Evolutionary conservation across 2,329 filamentous ascomycete species (phyloP), one percentile per base, ranked within the genome.

Genomic region (Pyricularia sp.): DNA sequence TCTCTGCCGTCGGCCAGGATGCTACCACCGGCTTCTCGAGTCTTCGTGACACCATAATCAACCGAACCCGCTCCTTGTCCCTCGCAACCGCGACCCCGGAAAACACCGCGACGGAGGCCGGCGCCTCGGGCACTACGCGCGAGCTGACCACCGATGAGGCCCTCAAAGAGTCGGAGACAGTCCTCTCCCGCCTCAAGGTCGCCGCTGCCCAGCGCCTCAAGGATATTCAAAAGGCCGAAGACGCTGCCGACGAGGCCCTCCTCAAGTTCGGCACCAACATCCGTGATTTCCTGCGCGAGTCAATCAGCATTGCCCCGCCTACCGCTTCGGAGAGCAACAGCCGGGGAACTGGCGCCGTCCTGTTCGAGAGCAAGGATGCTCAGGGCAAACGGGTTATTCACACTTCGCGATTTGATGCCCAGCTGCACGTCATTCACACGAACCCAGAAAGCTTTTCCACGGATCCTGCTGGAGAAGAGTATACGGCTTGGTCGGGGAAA

Each of bases 301-400:
- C 95, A 67, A 91, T 99, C 69, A 93, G 87, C 68, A 92, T 99
- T 73, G 90, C 92, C 20, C 91, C 94, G 0, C 93, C 92, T 0
- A 81, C 83, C 4, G 82, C 80, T 23, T 78, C 81, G 4, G 81
- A 80, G 65, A 78, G 79, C 64, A n/a, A 61, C 25, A 58, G 63
- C 12, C 25, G 25, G 26, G 30, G 42, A 28, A 25, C 55, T 11
- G 33, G 61, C 50, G 69, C 55, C 26, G 88, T 97, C 36, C 83
- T 97, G 4, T 99, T 98, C 75, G 95, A 98, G 81, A 97, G 92
- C 76, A 97, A 94, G 78, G 94, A 97, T 78, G 88, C 91, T 5
- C 87, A 88, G 66, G 94, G 94, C 30, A 97, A 95, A 83, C 86
- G 95, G 69, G 93, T 98, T 20, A 97, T 98, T 72, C 95, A 99